Base-by-base conservation (phyloP, 2,329 filamentous ascomycete species). In the Nakataea oryzae region DNA sequence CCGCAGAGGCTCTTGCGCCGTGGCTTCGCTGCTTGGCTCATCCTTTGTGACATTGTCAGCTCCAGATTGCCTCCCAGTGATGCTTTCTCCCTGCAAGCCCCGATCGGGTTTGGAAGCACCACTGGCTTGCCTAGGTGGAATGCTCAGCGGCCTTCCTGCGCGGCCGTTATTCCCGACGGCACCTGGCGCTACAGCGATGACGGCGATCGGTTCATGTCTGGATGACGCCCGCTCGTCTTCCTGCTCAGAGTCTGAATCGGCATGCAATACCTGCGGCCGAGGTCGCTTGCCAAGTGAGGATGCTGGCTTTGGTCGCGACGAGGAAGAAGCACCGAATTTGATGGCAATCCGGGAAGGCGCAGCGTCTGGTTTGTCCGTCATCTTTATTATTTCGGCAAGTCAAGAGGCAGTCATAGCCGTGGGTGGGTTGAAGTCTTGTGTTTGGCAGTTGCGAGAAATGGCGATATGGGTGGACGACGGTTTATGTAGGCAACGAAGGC, bases 221-320 rank as follows among this genome's bases (percentile, higher is more conserved):
- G n/a, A 24, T 17, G 69, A 13, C 66, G 69, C 26, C 67, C 68
- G 24, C 63, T 59, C 6, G 29, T 54, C 71, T 3, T 65, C 67
- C 4, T 64, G 64, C 28, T 78, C 79, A 58, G 75, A 79, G 64
- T 74, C 78, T 54, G 75, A 78, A 64, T 73, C 74, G 63, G 74
- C 72, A 59, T 73, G 73, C 14, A 80, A 71, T 26, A 76, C 61
- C 64, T 74, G 74, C 34, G 74, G 66, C 64, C 80, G 75, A 56
- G 75, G 70, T 24, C 80, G 78, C 68, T 83, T 83, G 63, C 81
- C 81, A 17, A 83, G 70, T 4, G 73, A 68, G 4, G 79, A 79
- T 0, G 77, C 69, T 3, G 76, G 76, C 21, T 72, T 69, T 11
- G 72, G 67, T 21, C 72, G 74, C 26, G 69, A 64, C 29, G 67